These are phyloP conservation scores for Rhizoctonia solani DNA, from an alignment of 1,284 basidiomycete genomes.

Conservation along the genomic window DNA sequence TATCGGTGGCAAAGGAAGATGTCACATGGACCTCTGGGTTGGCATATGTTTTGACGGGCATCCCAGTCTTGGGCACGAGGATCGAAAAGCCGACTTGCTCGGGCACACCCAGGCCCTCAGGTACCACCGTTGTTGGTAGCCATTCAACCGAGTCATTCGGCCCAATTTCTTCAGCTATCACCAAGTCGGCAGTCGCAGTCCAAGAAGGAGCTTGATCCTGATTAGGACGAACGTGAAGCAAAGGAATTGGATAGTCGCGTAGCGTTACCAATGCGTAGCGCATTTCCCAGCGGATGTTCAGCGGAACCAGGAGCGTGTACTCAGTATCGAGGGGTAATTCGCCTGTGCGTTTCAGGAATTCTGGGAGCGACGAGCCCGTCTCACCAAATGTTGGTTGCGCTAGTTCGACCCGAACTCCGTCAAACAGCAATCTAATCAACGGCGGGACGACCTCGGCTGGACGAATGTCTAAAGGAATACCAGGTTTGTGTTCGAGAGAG, in stretches of 20 bases:
- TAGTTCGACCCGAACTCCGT: slow-evolving; percentile 63
- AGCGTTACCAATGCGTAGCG: slow-evolving; percentile 65
- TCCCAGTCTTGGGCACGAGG: slow-evolving; percentile 86
- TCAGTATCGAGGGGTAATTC: slow-evolving; percentile 72
- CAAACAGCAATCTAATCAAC: slow-evolving; percentile 71
- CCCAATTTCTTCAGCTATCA: slow-evolving; percentile 90
- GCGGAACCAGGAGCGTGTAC: slow-evolving; percentile 83
- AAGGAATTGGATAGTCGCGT: slow-evolving; percentile 80
- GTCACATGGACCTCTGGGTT: slow-evolving; percentile 71
- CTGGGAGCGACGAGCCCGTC: slow-evolving; percentile 55
- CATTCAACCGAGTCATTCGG: slow-evolving; percentile 71
- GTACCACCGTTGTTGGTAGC: slow-evolving; percentile 68
- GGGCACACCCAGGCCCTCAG: slow-evolving; percentile 45
- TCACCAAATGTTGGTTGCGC: slow-evolving; percentile 66
- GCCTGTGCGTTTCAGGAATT: slow-evolving; percentile 31
- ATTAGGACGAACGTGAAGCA: slow-evolving; percentile 62
- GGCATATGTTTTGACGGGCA: slow-evolving; percentile 94
- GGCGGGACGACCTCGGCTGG: slow-evolving; percentile 62
- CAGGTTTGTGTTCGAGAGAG: slow-evolving; percentile 34
- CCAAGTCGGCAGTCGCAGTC: slow-evolving; percentile 77
- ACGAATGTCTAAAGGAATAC: slow-evolving; percentile 52
- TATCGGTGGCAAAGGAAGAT: slow-evolving; percentile 68
- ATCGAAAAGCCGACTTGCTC: slow-evolving; percentile 61
- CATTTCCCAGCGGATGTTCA: slow-evolving; percentile 77
- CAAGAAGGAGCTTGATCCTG: slow-evolving; percentile 53